Conservation (phyloP, 2,329 filamentous ascomycete genomes). For the Didymella arachidicola region DNA sequence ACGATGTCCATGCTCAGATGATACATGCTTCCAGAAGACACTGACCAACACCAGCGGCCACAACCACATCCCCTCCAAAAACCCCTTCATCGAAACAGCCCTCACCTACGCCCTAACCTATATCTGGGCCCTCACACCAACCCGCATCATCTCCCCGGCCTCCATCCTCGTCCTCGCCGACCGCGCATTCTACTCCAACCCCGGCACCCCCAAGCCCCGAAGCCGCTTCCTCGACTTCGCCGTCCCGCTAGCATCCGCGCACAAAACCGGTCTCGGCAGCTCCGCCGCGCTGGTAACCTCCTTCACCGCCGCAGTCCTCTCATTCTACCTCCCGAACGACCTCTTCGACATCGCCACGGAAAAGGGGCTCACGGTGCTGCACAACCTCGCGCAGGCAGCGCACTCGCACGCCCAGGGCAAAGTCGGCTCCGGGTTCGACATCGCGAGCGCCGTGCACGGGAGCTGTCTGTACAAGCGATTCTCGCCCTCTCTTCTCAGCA, state of each 20-base stretch:
- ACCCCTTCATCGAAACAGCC: constrained; percentile 92
- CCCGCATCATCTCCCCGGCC: constrained; percentile 68
- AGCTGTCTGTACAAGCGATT: constrained; percentile 93
- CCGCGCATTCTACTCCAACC: constrained; percentile 89
- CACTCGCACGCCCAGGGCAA: constrained; percentile 98
- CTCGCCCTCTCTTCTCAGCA: constrained; percentile 75
- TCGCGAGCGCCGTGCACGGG: constrained; percentile 90
- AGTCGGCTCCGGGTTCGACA: constrained; percentile 93
- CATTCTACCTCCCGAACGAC: constrained; percentile 71
- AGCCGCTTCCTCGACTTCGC: constrained; percentile 78
- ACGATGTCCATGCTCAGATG: too few species aligned
- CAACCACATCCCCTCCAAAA: constrained; percentile 60
- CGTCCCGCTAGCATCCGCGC: constrained; percentile 76
- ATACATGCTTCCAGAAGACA: not conserved
- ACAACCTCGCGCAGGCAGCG: constrained; percentile 92
- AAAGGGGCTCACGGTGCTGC: constrained; percentile 68
- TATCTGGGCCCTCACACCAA: constrained; percentile 61
- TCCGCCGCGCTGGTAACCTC: constrained; percentile 93
- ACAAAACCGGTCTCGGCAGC: constrained; percentile 96
- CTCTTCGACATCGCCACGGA: constrained; percentile 65
- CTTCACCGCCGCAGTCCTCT: constrained; percentile 77
- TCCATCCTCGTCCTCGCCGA: constrained; percentile 89
- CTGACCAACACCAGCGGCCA: constrained; percentile 38
- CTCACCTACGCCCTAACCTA: constrained; percentile 88
- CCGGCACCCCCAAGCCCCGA: constrained; percentile 37